phyloP scores from a whole-genome alignment of 2,329 filamentous ascomycete species.

The Leptographium galeiforme region DNA sequence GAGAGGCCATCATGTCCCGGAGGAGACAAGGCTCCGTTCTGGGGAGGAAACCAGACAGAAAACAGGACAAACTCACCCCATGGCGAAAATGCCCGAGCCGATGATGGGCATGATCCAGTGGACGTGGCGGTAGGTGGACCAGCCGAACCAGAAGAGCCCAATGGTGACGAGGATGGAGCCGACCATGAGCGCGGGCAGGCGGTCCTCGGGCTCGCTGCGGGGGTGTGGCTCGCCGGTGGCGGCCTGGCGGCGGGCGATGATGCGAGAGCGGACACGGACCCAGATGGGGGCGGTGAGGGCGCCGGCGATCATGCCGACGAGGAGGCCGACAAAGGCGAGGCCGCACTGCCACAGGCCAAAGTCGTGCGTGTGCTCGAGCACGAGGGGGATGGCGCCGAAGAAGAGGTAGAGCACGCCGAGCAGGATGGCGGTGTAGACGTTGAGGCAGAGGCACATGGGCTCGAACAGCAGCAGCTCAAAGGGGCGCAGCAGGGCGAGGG shows the following conservation, averaged over 20 bases:
- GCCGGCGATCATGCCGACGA: slow-evolving; percentile 54
- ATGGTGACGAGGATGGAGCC: slow-evolving; percentile 69
- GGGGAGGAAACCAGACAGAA: too few relatives aligned
- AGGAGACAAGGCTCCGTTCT: too few relatives aligned
- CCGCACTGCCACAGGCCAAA: slow-evolving; percentile 71
- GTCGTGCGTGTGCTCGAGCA: slow-evolving; percentile 61
- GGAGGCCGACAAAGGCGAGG: slow-evolving; percentile 61
- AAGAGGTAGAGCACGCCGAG: slow-evolving; percentile 82
- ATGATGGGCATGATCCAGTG: slow-evolving; percentile 69
- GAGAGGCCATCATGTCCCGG: neutral
- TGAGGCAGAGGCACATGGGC: slow-evolving; percentile 75
- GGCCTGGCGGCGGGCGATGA: slow-evolving; percentile 39
- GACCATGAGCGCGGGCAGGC: slow-evolving; percentile 59
- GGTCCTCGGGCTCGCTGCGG: slow-evolving; percentile 68
- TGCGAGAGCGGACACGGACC: slow-evolving; percentile 42
- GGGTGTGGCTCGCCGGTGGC: slow-evolving; percentile 38
- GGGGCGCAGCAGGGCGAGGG: slow-evolving; percentile 49
- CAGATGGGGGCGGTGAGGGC: slow-evolving; percentile 53
- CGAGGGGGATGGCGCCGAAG: slow-evolving; percentile 74
- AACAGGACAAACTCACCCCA: slow-evolving; percentile 39
- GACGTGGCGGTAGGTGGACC: slow-evolving; percentile 62
- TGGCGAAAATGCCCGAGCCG: slow-evolving; percentile 56
- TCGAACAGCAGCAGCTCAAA: slow-evolving; percentile 70
- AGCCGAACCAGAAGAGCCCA: slow-evolving; percentile 79
- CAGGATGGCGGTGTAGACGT: slow-evolving; percentile 71